Conservation (phyloP, 352 stramenopile species). For the Phytophthora pluvialis region DNA sequence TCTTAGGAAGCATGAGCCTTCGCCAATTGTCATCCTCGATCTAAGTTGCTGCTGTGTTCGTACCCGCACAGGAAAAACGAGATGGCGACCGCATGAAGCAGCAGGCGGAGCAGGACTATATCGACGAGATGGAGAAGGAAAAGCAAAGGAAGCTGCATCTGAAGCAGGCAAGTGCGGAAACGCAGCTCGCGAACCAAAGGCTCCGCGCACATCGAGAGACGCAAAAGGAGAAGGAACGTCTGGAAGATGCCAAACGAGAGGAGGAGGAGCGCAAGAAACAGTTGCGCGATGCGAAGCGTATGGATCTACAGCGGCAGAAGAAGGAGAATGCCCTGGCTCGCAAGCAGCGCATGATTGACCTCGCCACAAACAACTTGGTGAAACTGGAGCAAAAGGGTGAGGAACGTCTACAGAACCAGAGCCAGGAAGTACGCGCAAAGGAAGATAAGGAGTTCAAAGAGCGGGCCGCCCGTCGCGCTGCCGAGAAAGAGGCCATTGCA, state of each 20-base stretch:
- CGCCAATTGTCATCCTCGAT: not conserved
- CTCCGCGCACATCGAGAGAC: slow-evolving; percentile 65
- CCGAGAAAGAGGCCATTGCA: slow-evolving; percentile 67
- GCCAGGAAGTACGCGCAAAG: slow-evolving; percentile 71
- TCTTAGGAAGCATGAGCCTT: not conserved
- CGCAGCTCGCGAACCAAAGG: slow-evolving; percentile 66
- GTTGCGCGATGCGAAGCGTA: slow-evolving; percentile 62
- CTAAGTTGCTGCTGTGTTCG: not conserved
- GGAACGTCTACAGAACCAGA: slow-evolving; percentile 65
- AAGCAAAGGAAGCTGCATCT: slow-evolving; percentile 43
- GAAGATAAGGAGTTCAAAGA: slow-evolving; percentile 70
- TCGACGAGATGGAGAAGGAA: slow-evolving; percentile 65
- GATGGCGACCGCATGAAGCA: slow-evolving; percentile 70
- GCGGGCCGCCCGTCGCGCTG: slow-evolving; percentile 64
- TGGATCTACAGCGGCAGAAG: slow-evolving; percentile 67
- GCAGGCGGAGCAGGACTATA: slow-evolving; percentile 64
- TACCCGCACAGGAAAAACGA: slow-evolving; percentile 54
- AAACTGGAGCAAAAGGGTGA: slow-evolving; percentile 74
- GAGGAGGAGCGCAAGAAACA: slow-evolving; percentile 78
- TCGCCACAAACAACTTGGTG: slow-evolving; percentile 75
- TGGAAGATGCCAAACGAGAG: slow-evolving; percentile 76
- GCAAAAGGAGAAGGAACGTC: slow-evolving; percentile 61
- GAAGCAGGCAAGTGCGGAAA: slow-evolving; percentile 69
- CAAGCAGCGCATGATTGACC: slow-evolving; percentile 88
- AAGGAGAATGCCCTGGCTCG: slow-evolving; percentile 58